phyloP scores from a whole-genome alignment of 1,139 yeast species.

The Nakaseomyces uthaithaninus region DNA sequence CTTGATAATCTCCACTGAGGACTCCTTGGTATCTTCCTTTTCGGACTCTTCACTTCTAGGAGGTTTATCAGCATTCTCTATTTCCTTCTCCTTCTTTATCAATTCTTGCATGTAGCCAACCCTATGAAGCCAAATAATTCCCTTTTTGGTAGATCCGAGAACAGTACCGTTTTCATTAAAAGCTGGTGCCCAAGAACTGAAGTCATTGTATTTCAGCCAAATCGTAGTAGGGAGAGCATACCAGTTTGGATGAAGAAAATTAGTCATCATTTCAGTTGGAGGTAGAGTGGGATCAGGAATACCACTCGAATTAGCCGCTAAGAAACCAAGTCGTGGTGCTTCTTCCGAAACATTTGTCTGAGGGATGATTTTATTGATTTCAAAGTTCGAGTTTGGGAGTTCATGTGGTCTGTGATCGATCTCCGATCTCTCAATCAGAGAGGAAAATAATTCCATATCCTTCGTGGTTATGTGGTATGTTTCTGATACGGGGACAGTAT shows the following conservation, averaged over 20 bases:
- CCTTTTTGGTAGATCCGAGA: conserved; percentile 53
- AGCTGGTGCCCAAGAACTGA: conserved; percentile 70
- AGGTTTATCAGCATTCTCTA: conserved; percentile 10
- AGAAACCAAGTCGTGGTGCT: conserved; percentile 32
- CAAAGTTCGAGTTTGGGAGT: conserved; percentile 29
- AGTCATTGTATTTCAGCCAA: conserved; percentile 66
- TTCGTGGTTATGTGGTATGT: conserved; percentile 41
- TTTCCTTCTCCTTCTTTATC: conserved; percentile 15
- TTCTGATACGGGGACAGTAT: conserved; percentile 57
- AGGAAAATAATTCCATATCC: conserved; percentile 43
- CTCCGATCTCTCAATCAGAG: conserved; percentile 33
- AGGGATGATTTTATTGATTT: conserved; percentile 30
- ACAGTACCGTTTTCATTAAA: conserved; percentile 65
- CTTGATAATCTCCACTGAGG: conserved; percentile 10
- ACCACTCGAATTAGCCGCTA: conserved; percentile 33
- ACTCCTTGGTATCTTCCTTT: conserved; percentile 12
- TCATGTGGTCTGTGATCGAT: conserved; percentile 30
- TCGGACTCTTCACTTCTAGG: conserved; percentile 12
- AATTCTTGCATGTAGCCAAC: conserved; percentile 45
- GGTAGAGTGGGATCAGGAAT: conserved; percentile 58
- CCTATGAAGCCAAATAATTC: conserved; percentile 72
- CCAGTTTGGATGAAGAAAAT: conserved; percentile 82
- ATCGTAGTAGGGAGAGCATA: conserved; percentile 70
- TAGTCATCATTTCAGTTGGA: conserved; percentile 60
- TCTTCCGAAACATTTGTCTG: conserved; percentile 32